Percentiles rank a stretch among this genome's conserved stretches.
phyloP scores from a whole-genome alignment of 1,139 yeast species.

The Geotrichum bryndzae region DNA sequence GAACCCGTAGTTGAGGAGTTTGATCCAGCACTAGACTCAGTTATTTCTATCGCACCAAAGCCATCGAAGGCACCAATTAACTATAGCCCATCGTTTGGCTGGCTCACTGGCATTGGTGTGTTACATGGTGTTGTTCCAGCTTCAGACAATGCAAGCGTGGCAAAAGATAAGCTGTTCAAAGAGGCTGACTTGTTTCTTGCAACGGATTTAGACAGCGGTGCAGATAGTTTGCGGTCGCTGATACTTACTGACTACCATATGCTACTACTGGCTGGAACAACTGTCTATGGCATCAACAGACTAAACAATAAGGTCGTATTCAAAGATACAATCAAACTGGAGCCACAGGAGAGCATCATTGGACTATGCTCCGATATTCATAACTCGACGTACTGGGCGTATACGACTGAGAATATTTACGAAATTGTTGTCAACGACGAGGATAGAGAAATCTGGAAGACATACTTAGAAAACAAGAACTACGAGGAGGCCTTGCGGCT shows the following conservation, averaged over 20 bases:
- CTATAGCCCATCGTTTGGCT: constrained; percentile 35
- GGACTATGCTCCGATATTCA: constrained; percentile 58
- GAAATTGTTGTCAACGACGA: constrained; percentile 71
- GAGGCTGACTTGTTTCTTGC: constrained; percentile 40
- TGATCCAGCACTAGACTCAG: constrained; percentile 20
- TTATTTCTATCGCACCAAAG: constrained; percentile 20
- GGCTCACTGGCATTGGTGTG: constrained; percentile 44
- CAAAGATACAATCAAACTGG: constrained; percentile 37
- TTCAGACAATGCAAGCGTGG: constrained; percentile 17
- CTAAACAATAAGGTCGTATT: constrained; percentile 45
- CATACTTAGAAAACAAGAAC: constrained; percentile 53
- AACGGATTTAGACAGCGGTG: constrained; percentile 25
- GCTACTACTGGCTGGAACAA: constrained; percentile 42
- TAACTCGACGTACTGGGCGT: constrained; percentile 56
- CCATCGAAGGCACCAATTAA: constrained; percentile 21
- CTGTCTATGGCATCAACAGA: constrained; percentile 43
- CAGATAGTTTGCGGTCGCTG: constrained; percentile 34
- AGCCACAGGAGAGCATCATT: constrained; percentile 40
- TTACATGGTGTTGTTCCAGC: constrained; percentile 36
- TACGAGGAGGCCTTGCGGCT: constrained; percentile 64
- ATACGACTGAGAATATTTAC: constrained; percentile 45
- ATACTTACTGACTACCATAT: constrained; percentile 51
- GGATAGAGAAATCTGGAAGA: constrained; percentile 67
- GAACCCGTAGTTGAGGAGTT: constrained; percentile 27
- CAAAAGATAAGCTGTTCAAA: constrained; percentile 24